Conservation (phyloP, 2,329 filamentous ascomycete species). For the Colletotrichum cereale region DNA sequence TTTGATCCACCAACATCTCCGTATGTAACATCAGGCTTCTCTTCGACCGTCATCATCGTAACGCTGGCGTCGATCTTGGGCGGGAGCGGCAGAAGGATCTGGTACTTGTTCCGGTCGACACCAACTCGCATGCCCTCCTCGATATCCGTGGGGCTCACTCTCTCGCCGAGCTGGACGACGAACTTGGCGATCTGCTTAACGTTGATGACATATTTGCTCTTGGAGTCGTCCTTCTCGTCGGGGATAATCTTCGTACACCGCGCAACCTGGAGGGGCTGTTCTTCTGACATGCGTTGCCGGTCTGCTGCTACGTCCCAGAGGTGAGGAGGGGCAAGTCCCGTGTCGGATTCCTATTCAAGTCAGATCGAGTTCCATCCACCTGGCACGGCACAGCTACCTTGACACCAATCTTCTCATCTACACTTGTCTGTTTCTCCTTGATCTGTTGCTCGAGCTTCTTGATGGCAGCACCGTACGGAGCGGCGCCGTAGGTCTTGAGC, state of each 20-base stretch:
- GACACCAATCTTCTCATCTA: slow-evolving; percentile 97
- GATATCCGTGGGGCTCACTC: slow-evolving; percentile 97
- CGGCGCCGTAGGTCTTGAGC: slow-evolving; percentile 97
- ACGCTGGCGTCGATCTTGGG: slow-evolving; percentile 99
- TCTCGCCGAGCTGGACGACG: slow-evolving; percentile 96
- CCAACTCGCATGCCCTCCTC: slow-evolving; percentile 99
- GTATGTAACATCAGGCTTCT: slow-evolving; percentile 99
- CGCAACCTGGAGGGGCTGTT: slow-evolving; percentile 97
- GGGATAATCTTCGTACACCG: slow-evolving; percentile 99
- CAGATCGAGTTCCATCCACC: slow-evolving; percentile 28
- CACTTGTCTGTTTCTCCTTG: slow-evolving; percentile 97
- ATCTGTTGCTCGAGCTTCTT: slow-evolving; percentile 99
- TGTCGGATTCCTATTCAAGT: slow-evolving; percentile 86
- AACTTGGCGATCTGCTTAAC: slow-evolving; percentile 99
- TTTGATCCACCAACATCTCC: slow-evolving; percentile 99
- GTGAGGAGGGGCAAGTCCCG: slow-evolving; percentile 96
- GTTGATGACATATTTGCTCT: slow-evolving; percentile 99
- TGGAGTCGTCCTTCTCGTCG: slow-evolving; percentile 94
- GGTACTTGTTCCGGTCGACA: slow-evolving; percentile 99
- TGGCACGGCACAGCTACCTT: slow-evolving; percentile 63
- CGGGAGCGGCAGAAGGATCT: slow-evolving; percentile 94
- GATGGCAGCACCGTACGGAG: slow-evolving; percentile 91
- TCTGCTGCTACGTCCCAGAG: slow-evolving; percentile 99
- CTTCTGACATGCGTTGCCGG: slow-evolving; percentile 97
- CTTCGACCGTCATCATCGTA: slow-evolving; percentile 99